A percentile compares a stretch with the other conserved stretches of the same genome.
Evolutionary conservation across 495 filamentous ascomycete genomes (phyloP).

Genomic region (Hamigera avellanea): DNA sequence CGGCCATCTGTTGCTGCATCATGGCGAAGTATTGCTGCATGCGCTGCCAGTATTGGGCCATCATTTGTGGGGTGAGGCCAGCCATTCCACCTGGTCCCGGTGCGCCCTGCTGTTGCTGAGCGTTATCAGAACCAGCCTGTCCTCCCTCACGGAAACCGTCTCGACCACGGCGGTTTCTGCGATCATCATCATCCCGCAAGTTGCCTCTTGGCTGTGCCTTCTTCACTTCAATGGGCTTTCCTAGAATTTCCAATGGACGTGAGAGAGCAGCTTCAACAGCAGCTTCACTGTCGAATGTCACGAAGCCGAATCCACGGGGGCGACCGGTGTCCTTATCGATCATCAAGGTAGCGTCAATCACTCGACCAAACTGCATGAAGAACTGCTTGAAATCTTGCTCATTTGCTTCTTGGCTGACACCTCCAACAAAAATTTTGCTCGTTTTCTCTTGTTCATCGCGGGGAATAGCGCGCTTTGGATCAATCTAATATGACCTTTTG

Average conservation of each 20-base stretch:
- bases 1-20: conserved; percentile 74
- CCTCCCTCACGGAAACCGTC: conserved; percentile 49
- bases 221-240: conserved; percentile 96
- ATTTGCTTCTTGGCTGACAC: conserved; percentile 92
- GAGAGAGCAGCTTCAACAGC: conserved; percentile 86
- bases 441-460: conserved; percentile 97
- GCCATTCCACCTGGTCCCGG: conserved; percentile 31
- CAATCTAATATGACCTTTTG: conserved; percentile 49
- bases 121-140: conserved; percentile 31
- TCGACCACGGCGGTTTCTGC: conserved; percentile 32
- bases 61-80: conserved; percentile 86
- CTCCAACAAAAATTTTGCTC: conserved; percentile 95
- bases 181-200: conserved; percentile 78
- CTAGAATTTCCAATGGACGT: conserved; percentile 76
- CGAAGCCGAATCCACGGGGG: conserved; percentile 95
- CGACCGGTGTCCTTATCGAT: conserved; percentile 98
- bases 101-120: conserved; percentile 35
- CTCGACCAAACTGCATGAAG: conserved; percentile 90
- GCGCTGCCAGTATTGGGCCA: conserved; percentile 94
- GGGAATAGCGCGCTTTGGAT: conserved; percentile 94
- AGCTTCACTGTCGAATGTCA: conserved; percentile 92
- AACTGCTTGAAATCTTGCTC: conserved; percentile 94
- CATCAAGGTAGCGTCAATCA: conserved; percentile 96
- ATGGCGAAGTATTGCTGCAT: conserved; percentile 94
- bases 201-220: conserved; percentile 94